A percentile compares a stretch with the other conserved stretches of the same genome.
Evolutionary conservation across 2,329 filamentous ascomycete genomes (phyloP).

Genomic region (Lasiodiplodia sp.): DNA sequence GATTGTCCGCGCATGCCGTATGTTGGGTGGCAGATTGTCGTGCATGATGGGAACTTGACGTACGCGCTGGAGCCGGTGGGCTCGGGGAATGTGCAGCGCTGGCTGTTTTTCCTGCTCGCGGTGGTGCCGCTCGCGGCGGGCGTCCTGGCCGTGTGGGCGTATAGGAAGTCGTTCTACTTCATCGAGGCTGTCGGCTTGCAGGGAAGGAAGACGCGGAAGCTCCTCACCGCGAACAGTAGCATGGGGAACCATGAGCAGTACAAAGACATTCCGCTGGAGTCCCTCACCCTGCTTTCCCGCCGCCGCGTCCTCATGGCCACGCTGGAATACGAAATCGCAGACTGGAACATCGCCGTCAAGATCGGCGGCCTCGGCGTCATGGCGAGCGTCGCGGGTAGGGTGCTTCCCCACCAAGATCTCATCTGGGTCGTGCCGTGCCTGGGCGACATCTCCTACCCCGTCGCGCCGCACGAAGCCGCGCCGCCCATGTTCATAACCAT

Average conservation of each 20-base stretch:
- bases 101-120: constrained; percentile 62
- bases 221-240: no score
- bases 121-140: constrained; percentile 57
- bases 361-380: constrained; percentile 75
- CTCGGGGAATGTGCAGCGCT: constrained; percentile 56
- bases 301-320: constrained; percentile 60
- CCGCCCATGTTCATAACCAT: constrained; percentile 70
- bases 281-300: neutral
- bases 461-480: constrained; percentile 58
- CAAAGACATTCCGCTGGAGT: constrained; percentile 35
- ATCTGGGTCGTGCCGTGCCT: constrained; percentile 64
- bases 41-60: constrained; percentile 60
- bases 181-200: constrained; percentile 53
- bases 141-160: constrained; percentile 57
- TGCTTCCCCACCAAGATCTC: constrained; percentile 69
- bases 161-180: constrained; percentile 68
- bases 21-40: constrained; percentile 54
- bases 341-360: constrained; percentile 75
- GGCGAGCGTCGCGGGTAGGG: constrained; percentile 74
- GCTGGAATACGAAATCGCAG: constrained; percentile 76
- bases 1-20: constrained; percentile 50
- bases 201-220: no score
- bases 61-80: constrained; percentile 64
- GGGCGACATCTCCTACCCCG: constrained; percentile 68
- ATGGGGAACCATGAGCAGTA: no score